These are phyloP conservation scores for Suillus paluster DNA, from an alignment of 768 basidiomycete species.

Conservation along the genomic window DNA sequence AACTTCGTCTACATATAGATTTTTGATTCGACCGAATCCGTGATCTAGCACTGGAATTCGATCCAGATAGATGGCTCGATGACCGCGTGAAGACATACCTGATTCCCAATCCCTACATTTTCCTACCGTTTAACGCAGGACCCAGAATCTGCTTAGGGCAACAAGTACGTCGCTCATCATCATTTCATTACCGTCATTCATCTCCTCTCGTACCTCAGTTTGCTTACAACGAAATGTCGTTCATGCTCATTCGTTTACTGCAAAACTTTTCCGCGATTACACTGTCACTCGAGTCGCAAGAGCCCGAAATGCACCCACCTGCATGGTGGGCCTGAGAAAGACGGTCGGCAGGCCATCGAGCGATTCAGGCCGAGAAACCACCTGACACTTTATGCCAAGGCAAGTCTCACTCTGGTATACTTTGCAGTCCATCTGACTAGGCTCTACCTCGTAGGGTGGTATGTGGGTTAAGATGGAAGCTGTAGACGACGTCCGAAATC, in stretches of 20 bases:
- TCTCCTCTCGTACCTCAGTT: constrained; percentile 28
- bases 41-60: constrained; percentile 33
- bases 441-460: constrained; percentile 40
- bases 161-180: constrained; percentile 34
- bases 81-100: constrained; percentile 38
- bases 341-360: constrained; percentile 32
- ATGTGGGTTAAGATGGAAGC: constrained; percentile 50
- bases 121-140: constrained; percentile 48
- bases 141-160: constrained; percentile 43
- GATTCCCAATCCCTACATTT: constrained; percentile 45
- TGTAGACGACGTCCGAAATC: constrained; percentile 18
- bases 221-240: constrained; percentile 39
- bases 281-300: constrained; percentile 32
- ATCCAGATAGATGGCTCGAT: constrained; percentile 47
- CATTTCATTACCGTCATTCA: constrained; percentile 13
- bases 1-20: background rate
- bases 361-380: constrained; percentile 31
- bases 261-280: constrained; percentile 30
- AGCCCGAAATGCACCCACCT: constrained; percentile 30
- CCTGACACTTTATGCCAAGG: constrained; percentile 42
- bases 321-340: constrained; percentile 27
- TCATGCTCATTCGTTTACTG: constrained; percentile 35
- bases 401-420: constrained; percentile 19
- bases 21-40: background rate
- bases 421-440: background rate